These are phyloP conservation scores for Sechiopsis laciniata DNA, from an alignment of 306 rosid species.

Conservation along the genomic window DNA sequence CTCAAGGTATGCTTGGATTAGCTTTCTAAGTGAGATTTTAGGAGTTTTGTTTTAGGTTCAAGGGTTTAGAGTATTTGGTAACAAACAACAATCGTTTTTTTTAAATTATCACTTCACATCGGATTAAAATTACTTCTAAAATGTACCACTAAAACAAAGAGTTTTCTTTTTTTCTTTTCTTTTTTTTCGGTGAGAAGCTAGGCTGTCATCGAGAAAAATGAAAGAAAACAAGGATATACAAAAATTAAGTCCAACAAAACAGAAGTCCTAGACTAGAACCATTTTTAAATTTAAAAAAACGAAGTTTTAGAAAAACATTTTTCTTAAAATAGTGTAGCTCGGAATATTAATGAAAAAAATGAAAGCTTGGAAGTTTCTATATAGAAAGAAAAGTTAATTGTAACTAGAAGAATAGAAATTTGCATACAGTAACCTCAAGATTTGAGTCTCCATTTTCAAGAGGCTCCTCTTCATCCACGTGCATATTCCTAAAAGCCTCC, in stretches of 20 bases:
- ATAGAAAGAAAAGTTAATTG: neutral
- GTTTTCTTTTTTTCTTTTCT: no score
- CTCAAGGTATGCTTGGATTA: neutral
- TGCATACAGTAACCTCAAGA: conserved; percentile 49
- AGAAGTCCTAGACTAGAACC: neutral
- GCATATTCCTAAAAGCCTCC: conserved; percentile 76
- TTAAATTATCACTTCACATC: neutral
- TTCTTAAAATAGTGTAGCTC: neutral
- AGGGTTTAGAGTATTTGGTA: neutral
- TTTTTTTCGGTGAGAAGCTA: no score
- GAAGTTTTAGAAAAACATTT: no score
- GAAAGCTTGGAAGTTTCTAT: neutral
- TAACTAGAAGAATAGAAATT: conserved; percentile 9
- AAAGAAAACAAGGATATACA: no score
- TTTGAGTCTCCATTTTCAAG: conserved; percentile 68
- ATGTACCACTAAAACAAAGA: no score
- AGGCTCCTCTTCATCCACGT: conserved; percentile 51
- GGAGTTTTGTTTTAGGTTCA: neutral
- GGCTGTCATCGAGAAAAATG: no score
- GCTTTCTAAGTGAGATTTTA: neutral
- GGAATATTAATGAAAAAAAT: neutral
- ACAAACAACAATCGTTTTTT: neutral
- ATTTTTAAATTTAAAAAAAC: neutral
- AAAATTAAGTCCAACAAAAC: no score
- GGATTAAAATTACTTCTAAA: no score